Conservation (phyloP, 768 basidiomycete species). For the Brasilioporus rufonigricans region DNA sequence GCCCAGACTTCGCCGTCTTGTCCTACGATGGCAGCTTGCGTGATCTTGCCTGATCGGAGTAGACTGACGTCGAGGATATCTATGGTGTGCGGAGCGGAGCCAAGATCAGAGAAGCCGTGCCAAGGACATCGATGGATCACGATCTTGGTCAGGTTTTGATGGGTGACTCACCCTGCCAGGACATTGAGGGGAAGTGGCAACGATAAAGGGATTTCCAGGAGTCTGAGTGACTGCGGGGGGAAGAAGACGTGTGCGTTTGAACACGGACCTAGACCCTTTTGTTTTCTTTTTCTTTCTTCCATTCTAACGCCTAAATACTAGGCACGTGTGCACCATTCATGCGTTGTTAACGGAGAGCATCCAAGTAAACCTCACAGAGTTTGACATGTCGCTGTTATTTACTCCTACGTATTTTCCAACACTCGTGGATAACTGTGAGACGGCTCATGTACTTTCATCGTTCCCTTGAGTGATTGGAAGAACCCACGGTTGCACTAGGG, state of each 20-base stretch:
- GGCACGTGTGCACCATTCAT: not conserved
- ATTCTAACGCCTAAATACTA: not conserved
- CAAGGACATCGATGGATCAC: not conserved
- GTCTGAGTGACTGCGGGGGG: not conserved
- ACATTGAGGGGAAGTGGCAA: constrained; percentile 15
- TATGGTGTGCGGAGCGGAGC: constrained; percentile 28
- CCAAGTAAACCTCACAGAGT: too few relatives aligned
- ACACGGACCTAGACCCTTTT: too few relatives aligned
- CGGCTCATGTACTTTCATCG: too few relatives aligned
- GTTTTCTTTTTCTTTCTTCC: not conserved
- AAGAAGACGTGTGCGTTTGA: not conserved
- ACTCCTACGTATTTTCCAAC: too few relatives aligned
- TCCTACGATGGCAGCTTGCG: constrained; percentile 56
- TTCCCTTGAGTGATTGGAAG: too few relatives aligned
- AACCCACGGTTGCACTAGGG: too few relatives aligned
- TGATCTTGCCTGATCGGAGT: constrained; percentile 69
- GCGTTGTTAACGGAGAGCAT: not conserved
- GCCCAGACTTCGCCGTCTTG: constrained; percentile 33
- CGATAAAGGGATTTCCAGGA: not conserved
- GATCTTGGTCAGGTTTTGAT: not conserved
- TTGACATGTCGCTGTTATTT: too few relatives aligned
- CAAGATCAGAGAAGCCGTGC: not conserved
- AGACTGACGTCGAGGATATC: constrained; percentile 84
- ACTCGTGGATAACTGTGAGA: too few relatives aligned
- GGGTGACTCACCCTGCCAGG: constrained; percentile 26